phyloP scores from a whole-genome alignment of 257 asterid genomes.

The Rehmannia glutinosa region DNA sequence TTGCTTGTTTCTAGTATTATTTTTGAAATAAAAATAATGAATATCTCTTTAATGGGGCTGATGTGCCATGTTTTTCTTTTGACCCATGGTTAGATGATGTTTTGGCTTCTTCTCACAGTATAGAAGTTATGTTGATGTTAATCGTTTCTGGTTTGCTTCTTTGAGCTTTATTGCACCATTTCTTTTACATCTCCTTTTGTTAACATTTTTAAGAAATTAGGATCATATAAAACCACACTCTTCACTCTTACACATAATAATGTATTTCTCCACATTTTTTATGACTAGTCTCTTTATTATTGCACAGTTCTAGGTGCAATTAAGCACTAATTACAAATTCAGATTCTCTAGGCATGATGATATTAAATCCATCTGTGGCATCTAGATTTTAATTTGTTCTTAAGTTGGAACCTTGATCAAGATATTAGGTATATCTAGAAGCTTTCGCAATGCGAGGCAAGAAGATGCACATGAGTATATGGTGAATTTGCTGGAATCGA shows the following conservation, averaged over 20 bases:
- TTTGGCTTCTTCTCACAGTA: constrained; percentile 3
- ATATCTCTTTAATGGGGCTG: neutral
- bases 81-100: neutral
- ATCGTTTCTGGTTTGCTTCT: neutral
- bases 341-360: neutral
- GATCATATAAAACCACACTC: neutral
- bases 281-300: neutral
- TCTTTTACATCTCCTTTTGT: neutral
- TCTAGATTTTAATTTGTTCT: neutral
- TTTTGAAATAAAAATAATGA: neutral
- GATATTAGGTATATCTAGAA: constrained; percentile 78
- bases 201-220: neutral
- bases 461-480: constrained; percentile 99
- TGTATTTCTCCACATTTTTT: neutral
- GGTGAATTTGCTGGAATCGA: constrained; percentile 91
- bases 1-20: neutral
- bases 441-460: constrained; percentile 84
- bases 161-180: neutral
- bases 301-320: neutral
- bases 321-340: neutral
- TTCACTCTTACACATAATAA: neutral
- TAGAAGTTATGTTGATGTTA: neutral
- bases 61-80: no score
- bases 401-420: constrained; percentile 42
- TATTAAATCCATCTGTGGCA: neutral